Percentiles rank a stretch among this genome's conserved stretches.
Conservation (phyloP, 78 protist genomes). For the Mastigamoeba balamuthi region DNA sequence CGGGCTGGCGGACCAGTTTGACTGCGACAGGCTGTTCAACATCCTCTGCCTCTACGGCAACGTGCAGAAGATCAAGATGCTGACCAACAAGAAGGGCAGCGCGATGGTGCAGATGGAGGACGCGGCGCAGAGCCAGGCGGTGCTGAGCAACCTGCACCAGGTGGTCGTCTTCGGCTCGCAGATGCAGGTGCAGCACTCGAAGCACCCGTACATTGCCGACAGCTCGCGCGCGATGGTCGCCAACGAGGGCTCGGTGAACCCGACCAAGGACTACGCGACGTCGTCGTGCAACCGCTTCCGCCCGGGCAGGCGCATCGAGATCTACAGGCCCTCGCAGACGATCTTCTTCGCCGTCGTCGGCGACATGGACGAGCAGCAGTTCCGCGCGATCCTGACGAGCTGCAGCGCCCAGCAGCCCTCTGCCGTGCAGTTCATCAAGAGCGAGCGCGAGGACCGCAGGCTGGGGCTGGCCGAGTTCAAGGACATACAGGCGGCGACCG, state of each 20-base stretch:
- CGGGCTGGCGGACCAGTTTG: conserved; percentile 26
- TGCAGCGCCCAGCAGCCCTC: conserved; percentile 16
- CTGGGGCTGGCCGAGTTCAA: not conserved
- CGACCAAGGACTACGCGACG: conserved; percentile 17
- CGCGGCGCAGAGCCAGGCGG: conserved; percentile 26
- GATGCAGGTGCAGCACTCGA: conserved; percentile 24
- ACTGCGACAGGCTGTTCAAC: conserved; percentile 53
- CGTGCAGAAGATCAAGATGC: conserved; percentile 46
- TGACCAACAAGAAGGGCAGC: conserved; percentile 43
- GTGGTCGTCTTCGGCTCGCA: conserved; percentile 19
- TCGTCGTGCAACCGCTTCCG: conserved; percentile 29
- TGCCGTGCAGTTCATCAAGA: conserved; percentile 8
- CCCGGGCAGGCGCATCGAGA: conserved; percentile 20
- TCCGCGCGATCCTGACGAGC: conserved; percentile 17
- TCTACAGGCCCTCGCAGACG: conserved; percentile 43
- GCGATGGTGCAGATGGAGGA: conserved; percentile 67
- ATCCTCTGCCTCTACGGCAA: conserved; percentile 56
- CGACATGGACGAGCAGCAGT: conserved; percentile 14
- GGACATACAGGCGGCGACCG: conserved; percentile 3
- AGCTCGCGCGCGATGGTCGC: too few relatives aligned
- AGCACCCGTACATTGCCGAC: conserved; percentile 46
- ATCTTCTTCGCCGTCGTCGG: conserved; percentile 32
- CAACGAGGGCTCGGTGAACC: conserved; percentile 11
- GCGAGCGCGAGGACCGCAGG: not conserved
- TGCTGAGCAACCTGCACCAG: conserved; percentile 30